These are phyloP conservation scores for Stagonosporopsis cucurbitacearum DNA, from an alignment of 2,329 filamentous ascomycete species.

Conservation along the genomic window DNA sequence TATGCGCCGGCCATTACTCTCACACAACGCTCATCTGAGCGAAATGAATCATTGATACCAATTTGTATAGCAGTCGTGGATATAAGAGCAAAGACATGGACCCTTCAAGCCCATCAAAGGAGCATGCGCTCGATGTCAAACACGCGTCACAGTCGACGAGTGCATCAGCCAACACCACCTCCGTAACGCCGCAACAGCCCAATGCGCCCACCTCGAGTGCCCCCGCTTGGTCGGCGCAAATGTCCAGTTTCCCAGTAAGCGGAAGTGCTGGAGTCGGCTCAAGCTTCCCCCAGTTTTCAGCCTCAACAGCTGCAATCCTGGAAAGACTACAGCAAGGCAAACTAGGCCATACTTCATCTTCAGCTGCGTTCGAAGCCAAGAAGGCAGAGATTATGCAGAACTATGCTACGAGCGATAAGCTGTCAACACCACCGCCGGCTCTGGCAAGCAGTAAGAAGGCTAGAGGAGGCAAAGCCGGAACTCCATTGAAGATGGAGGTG, in stretches of 20 bases:
- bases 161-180: slow-evolving; percentile 29
- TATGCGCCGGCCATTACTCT: slow-evolving; percentile 9
- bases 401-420: slow-evolving; percentile 54
- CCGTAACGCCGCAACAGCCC: slow-evolving; percentile 29
- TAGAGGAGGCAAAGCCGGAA: slow-evolving; percentile 44
- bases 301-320: slow-evolving; percentile 52
- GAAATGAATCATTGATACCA: slow-evolving; percentile 14
- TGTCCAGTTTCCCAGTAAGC: slow-evolving; percentile 28
- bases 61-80: slow-evolving; percentile 22
- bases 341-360: slow-evolving; percentile 43
- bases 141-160: slow-evolving; percentile 21
- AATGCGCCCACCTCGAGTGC: slow-evolving; percentile 30
- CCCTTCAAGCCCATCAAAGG: slow-evolving; percentile 16
- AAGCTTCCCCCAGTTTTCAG: slow-evolving; percentile 43
- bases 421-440: slow-evolving; percentile 48
- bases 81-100: slow-evolving; percentile 26
- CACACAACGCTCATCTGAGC: slow-evolving; percentile 11
- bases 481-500: slow-evolving; percentile 42
- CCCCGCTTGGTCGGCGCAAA: slow-evolving; percentile 39
- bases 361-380: slow-evolving; percentile 55
- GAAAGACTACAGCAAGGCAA: slow-evolving; percentile 47
- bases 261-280: slow-evolving; percentile 13
- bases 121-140: slow-evolving; percentile 25
- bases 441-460: slow-evolving; percentile 37
- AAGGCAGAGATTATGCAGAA: slow-evolving; percentile 54